phyloP scores from a whole-genome alignment of 2,329 filamentous ascomycete species.

The Exutisphaerella laricina region DNA sequence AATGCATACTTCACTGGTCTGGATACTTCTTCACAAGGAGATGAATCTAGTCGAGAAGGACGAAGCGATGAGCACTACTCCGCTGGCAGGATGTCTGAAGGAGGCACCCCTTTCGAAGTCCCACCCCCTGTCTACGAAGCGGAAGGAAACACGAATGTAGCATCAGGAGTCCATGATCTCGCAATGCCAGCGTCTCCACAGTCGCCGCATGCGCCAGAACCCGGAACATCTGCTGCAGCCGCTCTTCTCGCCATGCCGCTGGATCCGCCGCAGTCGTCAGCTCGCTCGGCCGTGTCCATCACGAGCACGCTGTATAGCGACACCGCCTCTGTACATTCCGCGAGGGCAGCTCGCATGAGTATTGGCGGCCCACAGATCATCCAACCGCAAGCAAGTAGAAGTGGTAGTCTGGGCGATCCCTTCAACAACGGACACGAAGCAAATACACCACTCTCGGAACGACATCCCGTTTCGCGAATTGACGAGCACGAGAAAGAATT shows the following conservation, averaged over 20 bases:
- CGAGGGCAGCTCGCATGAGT: constrained; percentile 16
- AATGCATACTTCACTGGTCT: constrained; percentile 23
- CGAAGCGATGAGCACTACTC: constrained; percentile 9
- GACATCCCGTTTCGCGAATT: neutral
- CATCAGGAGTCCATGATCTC: neutral
- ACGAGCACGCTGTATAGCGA: constrained; percentile 26
- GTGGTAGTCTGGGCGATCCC: constrained; percentile 1
- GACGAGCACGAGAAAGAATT: neutral
- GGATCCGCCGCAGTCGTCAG: constrained; percentile 3
- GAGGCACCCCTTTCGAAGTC: constrained; percentile 7
- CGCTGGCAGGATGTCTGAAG: constrained; percentile 6
- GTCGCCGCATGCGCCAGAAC: constrained; percentile 1
- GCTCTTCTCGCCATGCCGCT: neutral
- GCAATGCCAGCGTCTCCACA: neutral
- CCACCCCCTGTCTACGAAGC: constrained; percentile 10
- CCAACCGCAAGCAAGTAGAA: neutral
- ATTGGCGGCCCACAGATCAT: constrained; percentile 12
- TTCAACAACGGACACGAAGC: constrained; percentile 1
- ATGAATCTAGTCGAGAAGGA: neutral
- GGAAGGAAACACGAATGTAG: neutral
- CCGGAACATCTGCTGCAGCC: neutral
- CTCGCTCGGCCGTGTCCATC: constrained; percentile 17
- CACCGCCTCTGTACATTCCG: constrained; percentile 25
- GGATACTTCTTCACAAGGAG: constrained; percentile 18
- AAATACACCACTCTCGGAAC: constrained; percentile 2